These are phyloP conservation scores for Scalesia atractyloides DNA, from an alignment of 129 eudicot species.

Conservation along the genomic window DNA sequence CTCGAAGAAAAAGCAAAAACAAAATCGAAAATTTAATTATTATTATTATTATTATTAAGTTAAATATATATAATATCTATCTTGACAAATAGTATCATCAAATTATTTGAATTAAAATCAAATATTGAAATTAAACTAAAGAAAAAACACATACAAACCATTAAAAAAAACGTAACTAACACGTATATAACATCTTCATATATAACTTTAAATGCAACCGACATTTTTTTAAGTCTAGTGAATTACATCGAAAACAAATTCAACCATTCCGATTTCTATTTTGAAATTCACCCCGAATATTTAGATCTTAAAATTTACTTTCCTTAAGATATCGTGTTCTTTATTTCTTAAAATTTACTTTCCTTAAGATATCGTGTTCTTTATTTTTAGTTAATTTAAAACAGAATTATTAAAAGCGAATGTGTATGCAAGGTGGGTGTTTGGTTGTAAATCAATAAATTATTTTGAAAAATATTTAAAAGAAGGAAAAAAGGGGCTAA, in stretches of 20 bases:
- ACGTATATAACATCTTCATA: not conserved
- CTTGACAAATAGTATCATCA: too few relatives aligned
- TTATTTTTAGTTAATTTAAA: too few relatives aligned
- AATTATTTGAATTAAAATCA: not conserved
- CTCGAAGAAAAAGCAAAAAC: too few relatives aligned
- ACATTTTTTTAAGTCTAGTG: not conserved
- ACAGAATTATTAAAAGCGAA: too few relatives aligned
- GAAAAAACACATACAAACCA: not conserved
- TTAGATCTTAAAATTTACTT: not conserved
- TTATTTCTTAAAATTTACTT: not conserved
- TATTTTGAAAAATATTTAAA: too few relatives aligned
- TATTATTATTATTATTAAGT: too few relatives aligned
- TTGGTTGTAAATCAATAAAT: not conserved
- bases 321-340: too few relatives aligned
- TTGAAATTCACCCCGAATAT: not conserved
- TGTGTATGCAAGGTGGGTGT: not conserved
- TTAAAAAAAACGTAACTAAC: not conserved
- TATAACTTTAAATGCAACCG: not conserved
- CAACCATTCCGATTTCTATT: not conserved
- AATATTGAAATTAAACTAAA: not conserved
- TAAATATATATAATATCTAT: too few relatives aligned
- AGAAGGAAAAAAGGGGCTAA: not conserved
- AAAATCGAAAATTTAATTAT: too few relatives aligned
- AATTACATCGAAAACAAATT: not conserved
- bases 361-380: too few relatives aligned